Percentiles rank a stretch among this genome's conserved stretches.
These are phyloP conservation scores for Cryphonectria japonica DNA, from an alignment of 2,329 filamentous ascomycete species.

Conservation along the genomic window DNA sequence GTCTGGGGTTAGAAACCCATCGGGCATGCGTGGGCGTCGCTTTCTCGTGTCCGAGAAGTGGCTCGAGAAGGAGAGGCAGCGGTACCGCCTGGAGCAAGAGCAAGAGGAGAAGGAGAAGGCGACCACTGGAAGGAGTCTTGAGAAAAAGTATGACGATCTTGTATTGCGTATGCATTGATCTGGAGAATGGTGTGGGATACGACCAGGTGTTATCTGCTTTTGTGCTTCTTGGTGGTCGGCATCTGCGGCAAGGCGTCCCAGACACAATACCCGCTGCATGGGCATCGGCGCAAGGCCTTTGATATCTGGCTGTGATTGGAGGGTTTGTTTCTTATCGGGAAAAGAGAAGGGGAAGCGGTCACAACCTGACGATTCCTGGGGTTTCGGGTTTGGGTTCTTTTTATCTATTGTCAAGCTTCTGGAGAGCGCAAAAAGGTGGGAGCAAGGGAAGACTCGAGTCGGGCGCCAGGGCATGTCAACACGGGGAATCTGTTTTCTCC, in stretches of 20 bases:
- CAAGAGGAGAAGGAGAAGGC: neutral
- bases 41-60: neutral
- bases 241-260: conserved; percentile 29
- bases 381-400: neutral
- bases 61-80: neutral
- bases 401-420: neutral
- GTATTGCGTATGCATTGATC: conserved; percentile 26
- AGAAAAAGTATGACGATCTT: conserved; percentile 11
- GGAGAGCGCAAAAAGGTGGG: conserved; percentile 1
- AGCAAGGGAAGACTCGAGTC: conserved; percentile 28
- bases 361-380: neutral
- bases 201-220: conserved; percentile 29
- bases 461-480: conserved; percentile 25
- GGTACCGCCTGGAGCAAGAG: neutral
- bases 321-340: conserved; percentile 16
- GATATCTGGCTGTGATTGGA: conserved; percentile 24
- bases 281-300: conserved; percentile 28
- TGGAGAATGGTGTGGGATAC: conserved; percentile 26
- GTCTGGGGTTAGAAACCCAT: conserved; percentile 76
- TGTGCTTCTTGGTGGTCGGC: conserved; percentile 26
- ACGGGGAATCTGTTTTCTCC: conserved; percentile 17
- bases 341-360: neutral
- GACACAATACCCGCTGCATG: conserved; percentile 31
- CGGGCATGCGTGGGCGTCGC: too few relatives aligned
- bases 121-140: neutral